Evolutionary conservation across 2,329 filamentous ascomycete genomes (phyloP), one percentile per base, ranked within the genome.

Genomic region (Xylaria sp.): DNA sequence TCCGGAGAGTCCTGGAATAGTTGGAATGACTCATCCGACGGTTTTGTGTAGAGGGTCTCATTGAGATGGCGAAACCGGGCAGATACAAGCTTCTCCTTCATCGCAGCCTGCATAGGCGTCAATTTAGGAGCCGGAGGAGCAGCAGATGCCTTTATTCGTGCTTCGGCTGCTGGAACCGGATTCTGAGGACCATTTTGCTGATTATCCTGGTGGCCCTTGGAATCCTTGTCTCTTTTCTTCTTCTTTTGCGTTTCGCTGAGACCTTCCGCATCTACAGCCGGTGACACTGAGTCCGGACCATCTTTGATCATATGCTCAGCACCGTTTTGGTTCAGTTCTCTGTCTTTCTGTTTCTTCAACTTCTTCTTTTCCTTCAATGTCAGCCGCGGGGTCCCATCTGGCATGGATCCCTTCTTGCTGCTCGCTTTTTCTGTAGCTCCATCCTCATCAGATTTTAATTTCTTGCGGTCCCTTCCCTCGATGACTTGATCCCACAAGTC

Each of bases 1-100:
- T 97, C 93, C 0, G 96, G 96, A 59, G 93, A 93, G 41, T 92
- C 86, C 61, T 89, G 85, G 84, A 99, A 98, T 28, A 98, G 89
- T 60, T 87, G 83, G 74, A 96, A 89, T n/a, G 96, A 92, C 73
- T 96, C 90, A 43, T 86, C 85, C 0, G 96, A 99, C 0, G 94
- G 93, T 8, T 91, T 93, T 4, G 95, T 98, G 83, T 99, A 99
- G 15, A 99, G 90, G 0, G 94, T 95, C 83, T 99, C 92, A 81
- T 99, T 99, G 70, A 99, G 90, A 81, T 98, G 94, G 72, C 96
- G 94, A 88, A 99, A 99, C 67, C 96, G 94, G 1, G 96, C 94
- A 10, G 94, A 97, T 71, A 97, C 87, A 71, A 99, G 90, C 84
- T 99, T 99, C 78, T 94, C 91, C 70, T 93, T 91, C 96, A 99